Conservation (phyloP, 257 asterid species). For the Solanum okadae region DNA sequence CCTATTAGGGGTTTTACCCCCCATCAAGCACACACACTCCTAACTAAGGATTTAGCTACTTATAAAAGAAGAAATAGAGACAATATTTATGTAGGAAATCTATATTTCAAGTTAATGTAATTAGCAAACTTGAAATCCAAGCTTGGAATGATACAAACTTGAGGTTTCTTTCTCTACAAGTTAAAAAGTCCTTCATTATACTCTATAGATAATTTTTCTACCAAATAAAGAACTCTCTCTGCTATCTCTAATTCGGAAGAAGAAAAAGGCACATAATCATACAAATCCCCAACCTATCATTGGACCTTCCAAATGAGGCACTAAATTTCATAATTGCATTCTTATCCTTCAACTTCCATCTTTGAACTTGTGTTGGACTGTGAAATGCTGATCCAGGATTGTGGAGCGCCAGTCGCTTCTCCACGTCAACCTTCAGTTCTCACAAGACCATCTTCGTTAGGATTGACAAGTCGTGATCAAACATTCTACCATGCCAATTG, state of each 20-base stretch:
- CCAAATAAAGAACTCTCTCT: neutral
- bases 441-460: neutral
- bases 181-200: neutral
- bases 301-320: neutral
- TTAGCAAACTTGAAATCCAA: neutral
- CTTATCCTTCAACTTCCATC: neutral
- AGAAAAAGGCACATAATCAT: neutral
- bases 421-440: neutral
- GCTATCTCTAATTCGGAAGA: neutral
- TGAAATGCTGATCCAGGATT: neutral
- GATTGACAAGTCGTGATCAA: neutral
- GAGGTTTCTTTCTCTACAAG: neutral
- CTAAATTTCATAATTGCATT: neutral
- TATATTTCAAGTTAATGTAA: too few species aligned
- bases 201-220: neutral
- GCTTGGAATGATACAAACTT: neutral
- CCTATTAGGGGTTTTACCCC: neutral
- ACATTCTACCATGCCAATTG: neutral
- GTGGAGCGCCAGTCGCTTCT: neutral
- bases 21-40: neutral
- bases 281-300: neutral
- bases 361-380: neutral
- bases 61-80: too few species aligned
- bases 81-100: neutral
- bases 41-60: neutral